phyloP scores from a whole-genome alignment of 108 stramenopile species.

The Skeletonema grethae region DNA sequence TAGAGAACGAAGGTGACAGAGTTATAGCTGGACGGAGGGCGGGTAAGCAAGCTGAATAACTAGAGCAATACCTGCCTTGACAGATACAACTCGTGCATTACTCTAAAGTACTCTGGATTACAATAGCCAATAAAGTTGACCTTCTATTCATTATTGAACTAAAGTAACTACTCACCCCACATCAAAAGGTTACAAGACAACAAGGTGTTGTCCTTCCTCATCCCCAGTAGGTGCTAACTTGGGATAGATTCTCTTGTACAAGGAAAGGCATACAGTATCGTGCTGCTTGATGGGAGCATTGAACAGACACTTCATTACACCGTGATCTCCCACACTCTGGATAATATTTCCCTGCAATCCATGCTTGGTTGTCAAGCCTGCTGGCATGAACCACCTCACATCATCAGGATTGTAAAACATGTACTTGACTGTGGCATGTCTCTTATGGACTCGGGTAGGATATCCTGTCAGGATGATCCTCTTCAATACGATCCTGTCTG shows the following conservation, averaged over 20 bases:
- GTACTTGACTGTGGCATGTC: conserved; percentile 96
- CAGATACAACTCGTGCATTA: neutral
- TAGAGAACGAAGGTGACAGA: neutral
- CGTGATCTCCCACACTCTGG: conserved; percentile 97
- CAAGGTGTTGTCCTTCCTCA: conserved; percentile 21
- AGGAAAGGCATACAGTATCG: conserved; percentile 96
- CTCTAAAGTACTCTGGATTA: neutral
- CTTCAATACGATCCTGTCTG: conserved; percentile 97
- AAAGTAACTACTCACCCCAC: neutral
- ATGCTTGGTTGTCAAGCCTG: conserved; percentile 94
- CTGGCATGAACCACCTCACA: conserved; percentile 98
- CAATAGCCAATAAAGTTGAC: neutral
- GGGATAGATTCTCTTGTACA: conserved; percentile 98
- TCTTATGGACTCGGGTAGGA: conserved; percentile 96
- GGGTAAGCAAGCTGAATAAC: neutral
- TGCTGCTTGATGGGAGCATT: conserved; percentile 96
- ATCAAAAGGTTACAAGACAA: conserved; percentile 23
- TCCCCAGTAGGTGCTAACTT: conserved; percentile 74
- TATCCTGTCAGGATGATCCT: conserved; percentile 96
- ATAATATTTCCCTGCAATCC: conserved; percentile 96
- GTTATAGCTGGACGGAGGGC: neutral
- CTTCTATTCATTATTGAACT: conserved; percentile 1
- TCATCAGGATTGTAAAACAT: conserved; percentile 99
- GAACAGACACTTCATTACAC: conserved; percentile 98
- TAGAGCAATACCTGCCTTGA: neutral